These are phyloP conservation scores for Pelargonium australe DNA, from an alignment of 441 rosid genomes.

Conservation along the genomic window DNA sequence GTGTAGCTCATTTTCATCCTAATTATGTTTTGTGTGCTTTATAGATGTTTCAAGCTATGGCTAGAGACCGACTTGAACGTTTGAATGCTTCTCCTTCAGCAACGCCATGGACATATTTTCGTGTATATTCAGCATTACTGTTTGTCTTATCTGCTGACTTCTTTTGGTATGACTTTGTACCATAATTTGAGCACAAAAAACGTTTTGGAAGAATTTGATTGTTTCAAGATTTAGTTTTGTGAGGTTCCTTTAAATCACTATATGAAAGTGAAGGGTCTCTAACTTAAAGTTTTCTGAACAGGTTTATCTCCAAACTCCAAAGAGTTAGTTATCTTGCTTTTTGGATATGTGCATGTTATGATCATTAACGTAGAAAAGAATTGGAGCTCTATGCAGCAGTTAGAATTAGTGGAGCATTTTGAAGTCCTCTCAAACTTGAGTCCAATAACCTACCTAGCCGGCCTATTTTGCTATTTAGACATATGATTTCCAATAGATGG, in stretches of 20 bases:
- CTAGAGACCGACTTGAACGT: constrained; percentile 92
- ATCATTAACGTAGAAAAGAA: neutral
- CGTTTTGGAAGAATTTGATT: neutral
- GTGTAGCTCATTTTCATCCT: neutral
- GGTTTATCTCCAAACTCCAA: neutral
- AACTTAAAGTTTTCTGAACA: neutral
- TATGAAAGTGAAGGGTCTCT: neutral
- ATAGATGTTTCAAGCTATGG: constrained; percentile 99
- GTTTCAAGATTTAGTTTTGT: neutral
- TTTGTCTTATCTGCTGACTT: constrained; percentile 68
- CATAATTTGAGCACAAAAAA: constrained; percentile 15
- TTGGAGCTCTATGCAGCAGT: neutral
- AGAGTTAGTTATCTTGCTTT: neutral
- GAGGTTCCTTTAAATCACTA: neutral
- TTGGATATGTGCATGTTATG: neutral
- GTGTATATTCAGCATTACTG: constrained; percentile 73
- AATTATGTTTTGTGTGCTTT: constrained; percentile 3
- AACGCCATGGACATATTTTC: constrained; percentile 80
- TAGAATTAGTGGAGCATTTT: neutral
- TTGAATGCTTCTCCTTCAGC: constrained; percentile 95
- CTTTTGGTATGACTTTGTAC: constrained; percentile 54
- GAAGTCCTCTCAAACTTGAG: neutral
- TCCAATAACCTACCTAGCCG: neutral
- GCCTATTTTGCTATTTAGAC: neutral
- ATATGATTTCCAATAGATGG: neutral